phyloP scores from a whole-genome alignment of 2,329 filamentous ascomycete genomes.

The Trichoderma sp. region DNA sequence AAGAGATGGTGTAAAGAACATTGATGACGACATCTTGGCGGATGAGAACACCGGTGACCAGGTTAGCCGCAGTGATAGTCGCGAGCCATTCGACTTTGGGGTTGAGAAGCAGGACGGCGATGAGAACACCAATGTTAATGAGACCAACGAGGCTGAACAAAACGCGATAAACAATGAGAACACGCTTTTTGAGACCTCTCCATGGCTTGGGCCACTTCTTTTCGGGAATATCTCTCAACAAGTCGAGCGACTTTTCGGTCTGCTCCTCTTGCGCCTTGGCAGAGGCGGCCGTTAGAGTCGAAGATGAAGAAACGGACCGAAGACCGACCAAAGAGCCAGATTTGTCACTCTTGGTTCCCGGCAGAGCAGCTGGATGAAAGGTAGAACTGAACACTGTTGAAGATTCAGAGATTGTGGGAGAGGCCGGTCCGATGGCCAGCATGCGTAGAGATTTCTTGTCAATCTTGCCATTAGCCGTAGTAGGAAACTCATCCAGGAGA shows the following conservation, averaged over 20 bases:
- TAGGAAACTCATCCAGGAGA: conserved; percentile 46
- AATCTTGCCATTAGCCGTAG: conserved; percentile 58
- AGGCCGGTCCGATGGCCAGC: conserved; percentile 31
- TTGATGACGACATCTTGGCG: conserved; percentile 58
- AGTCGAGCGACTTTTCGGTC: conserved; percentile 32
- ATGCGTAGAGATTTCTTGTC: conserved; percentile 50
- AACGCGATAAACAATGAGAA: conserved; percentile 57
- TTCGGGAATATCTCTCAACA: conserved; percentile 38
- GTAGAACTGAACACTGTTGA: conserved; percentile 18
- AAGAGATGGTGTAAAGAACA: conserved; percentile 47
- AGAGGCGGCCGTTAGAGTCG: conserved; percentile 33
- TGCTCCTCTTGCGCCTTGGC: conserved; percentile 28
- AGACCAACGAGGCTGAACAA: conserved; percentile 57
- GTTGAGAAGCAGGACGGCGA: conserved; percentile 42
- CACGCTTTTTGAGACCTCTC: conserved; percentile 44
- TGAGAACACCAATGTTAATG: conserved; percentile 51
- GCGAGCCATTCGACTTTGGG: conserved; percentile 41
- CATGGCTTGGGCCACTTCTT: conserved; percentile 44
- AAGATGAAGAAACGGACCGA: conserved; percentile 33
- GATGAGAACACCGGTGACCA: conserved; percentile 52
- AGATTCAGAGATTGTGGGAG: conserved; percentile 10
- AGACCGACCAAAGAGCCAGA: conserved; percentile 31
- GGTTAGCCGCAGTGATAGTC: conserved; percentile 49
- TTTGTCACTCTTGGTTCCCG: conserved; percentile 19
- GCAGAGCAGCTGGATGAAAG: not conserved